Conservation (phyloP, 2,329 filamentous ascomycete species). For the Trichoderma guizhouense region DNA sequence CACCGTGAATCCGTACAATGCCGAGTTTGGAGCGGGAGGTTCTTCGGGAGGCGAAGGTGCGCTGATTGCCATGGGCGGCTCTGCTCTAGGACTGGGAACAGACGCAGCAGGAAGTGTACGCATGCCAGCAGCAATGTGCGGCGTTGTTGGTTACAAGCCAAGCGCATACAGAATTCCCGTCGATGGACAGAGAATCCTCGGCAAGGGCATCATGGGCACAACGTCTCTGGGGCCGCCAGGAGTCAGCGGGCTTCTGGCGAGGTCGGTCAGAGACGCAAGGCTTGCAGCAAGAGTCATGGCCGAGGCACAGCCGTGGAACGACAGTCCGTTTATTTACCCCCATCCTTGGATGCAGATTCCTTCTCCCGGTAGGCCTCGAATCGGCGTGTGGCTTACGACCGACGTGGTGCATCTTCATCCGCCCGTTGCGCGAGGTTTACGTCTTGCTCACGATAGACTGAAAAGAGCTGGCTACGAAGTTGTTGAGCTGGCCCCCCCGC, state of each 20-base stretch:
- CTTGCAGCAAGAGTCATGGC: background rate
- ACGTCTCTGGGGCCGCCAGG: background rate
- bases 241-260: background rate
- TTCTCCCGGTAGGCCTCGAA: background rate
- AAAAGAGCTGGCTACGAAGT: background rate
- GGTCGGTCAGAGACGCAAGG: background rate
- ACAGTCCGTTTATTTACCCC: background rate
- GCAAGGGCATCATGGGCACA: background rate
- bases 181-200: background rate
- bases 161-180: background rate
- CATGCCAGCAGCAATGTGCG: background rate
- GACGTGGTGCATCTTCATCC: background rate
- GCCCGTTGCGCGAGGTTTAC: background rate
- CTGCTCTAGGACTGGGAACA: conserved; percentile 50
- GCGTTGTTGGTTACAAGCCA: background rate
- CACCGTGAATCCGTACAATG: background rate
- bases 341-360: background rate
- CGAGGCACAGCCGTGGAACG: background rate
- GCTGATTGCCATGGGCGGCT: conserved; percentile 39
- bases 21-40: background rate
- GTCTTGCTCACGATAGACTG: background rate
- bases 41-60: conserved; percentile 46
- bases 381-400: background rate
- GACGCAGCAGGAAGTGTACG: conserved; percentile 43
- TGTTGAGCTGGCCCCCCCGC: background rate